Evolutionary conservation across 441 rosid genomes (phyloP).

Genomic region (Geranium incanum): DNA sequence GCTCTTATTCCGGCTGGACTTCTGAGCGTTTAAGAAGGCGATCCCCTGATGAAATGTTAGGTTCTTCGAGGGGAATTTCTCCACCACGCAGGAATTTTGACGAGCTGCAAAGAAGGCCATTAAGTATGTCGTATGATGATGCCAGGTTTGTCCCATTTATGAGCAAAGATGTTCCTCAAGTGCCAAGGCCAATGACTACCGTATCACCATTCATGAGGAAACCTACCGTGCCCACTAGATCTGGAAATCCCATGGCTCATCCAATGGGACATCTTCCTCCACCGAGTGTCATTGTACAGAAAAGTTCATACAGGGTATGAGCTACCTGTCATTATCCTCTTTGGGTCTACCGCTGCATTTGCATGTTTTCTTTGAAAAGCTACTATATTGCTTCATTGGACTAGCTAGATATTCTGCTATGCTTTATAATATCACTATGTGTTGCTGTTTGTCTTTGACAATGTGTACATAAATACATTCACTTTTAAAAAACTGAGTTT

Average conservation of each 20-base stretch:
- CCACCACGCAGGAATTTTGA: slow-evolving; percentile 42
- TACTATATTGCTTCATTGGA: background rate
- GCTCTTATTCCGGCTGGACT: slow-evolving; percentile 55
- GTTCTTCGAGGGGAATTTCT: slow-evolving; percentile 51
- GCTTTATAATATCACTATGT: background rate
- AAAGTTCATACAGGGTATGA: slow-evolving; percentile 45
- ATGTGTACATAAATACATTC: background rate
- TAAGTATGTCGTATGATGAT: slow-evolving; percentile 49
- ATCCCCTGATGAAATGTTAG: slow-evolving; percentile 50
- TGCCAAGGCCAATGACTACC: slow-evolving; percentile 42
- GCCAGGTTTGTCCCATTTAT: slow-evolving; percentile 47
- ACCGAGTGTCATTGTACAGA: slow-evolving; percentile 37
- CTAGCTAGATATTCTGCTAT: background rate
- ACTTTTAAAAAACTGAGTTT: background rate
- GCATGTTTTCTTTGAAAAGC: background rate
- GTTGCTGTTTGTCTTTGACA: background rate
- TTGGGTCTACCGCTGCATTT: background rate
- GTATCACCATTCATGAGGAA: slow-evolving; percentile 40
- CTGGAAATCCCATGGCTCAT: slow-evolving; percentile 17
- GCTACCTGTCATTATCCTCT: slow-evolving; percentile 14
- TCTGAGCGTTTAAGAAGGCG: slow-evolving; percentile 53
- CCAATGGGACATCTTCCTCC: slow-evolving; percentile 45
- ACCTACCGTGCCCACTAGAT: slow-evolving; percentile 24
- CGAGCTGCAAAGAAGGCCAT: slow-evolving; percentile 42
- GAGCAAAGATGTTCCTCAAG: slow-evolving; percentile 47